phyloP scores from a whole-genome alignment of 2,329 filamentous ascomycete genomes.

The Colletotrichum liriopes region DNA sequence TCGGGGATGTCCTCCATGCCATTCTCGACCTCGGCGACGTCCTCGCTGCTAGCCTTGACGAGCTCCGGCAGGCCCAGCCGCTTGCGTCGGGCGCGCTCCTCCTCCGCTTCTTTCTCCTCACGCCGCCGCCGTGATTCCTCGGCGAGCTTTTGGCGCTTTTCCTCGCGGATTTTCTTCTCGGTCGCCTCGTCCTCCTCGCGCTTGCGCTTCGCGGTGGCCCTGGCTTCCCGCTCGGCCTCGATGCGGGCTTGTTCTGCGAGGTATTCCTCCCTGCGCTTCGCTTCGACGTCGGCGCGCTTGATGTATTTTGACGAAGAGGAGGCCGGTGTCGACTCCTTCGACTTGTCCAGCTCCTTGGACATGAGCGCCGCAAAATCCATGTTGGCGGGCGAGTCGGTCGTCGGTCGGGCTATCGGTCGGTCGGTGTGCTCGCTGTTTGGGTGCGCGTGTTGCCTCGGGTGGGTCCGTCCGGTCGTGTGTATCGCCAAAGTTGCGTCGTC shows the following conservation, averaged over 20 bases:
- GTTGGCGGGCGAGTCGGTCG: slow-evolving; percentile 46
- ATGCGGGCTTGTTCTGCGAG: slow-evolving; percentile 83
- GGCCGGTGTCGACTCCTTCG: slow-evolving; percentile 63
- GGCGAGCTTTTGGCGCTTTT: slow-evolving; percentile 85
- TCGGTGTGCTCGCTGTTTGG: slow-evolving; percentile 1
- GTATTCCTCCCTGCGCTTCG: slow-evolving; percentile 85
- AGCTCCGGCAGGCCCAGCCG: slow-evolving; percentile 86
- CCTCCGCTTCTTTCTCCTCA: slow-evolving; percentile 81
- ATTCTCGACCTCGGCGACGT: slow-evolving; percentile 60
- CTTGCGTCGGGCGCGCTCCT: slow-evolving; percentile 81
- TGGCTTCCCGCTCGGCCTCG: slow-evolving; percentile 79
- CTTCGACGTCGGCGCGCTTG: slow-evolving; percentile 89
- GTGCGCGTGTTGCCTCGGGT: slow-evolving; percentile 6
- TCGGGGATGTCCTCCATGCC: slow-evolving; percentile 77
- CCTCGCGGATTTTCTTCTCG: slow-evolving; percentile 79
- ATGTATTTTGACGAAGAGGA: slow-evolving; percentile 79
- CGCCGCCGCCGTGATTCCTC: slow-evolving; percentile 81
- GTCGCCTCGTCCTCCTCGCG: slow-evolving; percentile 87
- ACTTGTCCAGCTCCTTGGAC: slow-evolving; percentile 91
- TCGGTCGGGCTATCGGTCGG: slow-evolving; percentile 5
- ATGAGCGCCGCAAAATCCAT: slow-evolving; percentile 99
- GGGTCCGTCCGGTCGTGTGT: slow-evolving; percentile 14
- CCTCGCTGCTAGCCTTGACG: slow-evolving; percentile 60
- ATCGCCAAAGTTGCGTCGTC: slow-evolving; percentile 9
- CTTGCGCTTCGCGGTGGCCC: slow-evolving; percentile 85